Evolutionary conservation across 2,329 filamentous ascomycete species (phyloP).

Genomic region (Fusarium circinatum): DNA sequence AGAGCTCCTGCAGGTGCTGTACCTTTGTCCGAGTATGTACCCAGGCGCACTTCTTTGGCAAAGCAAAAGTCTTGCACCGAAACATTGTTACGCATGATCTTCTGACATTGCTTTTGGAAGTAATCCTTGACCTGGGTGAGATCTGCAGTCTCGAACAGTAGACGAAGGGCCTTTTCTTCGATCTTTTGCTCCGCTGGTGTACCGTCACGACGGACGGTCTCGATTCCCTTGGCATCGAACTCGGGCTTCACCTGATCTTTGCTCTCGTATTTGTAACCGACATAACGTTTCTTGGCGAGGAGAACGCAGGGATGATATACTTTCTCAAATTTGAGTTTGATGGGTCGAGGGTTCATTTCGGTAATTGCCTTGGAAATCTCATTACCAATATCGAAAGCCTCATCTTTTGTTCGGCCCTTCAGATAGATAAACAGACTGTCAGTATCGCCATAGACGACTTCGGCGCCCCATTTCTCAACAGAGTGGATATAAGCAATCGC

Average conservation of each 20-base stretch:
- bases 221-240: constrained; percentile 98
- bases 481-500: constrained; percentile 94
- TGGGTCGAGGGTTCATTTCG: constrained; percentile 85
- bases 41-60: constrained; percentile 88
- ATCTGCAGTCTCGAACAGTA: constrained; percentile 90
- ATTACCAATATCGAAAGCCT: constrained; percentile 92
- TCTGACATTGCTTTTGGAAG: constrained; percentile 88
- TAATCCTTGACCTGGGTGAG: constrained; percentile 89
- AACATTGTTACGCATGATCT: constrained; percentile 89
- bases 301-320: constrained; percentile 96
- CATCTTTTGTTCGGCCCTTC: constrained; percentile 83
- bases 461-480: constrained; percentile 86
- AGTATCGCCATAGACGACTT: constrained; percentile 98
- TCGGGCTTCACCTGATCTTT: constrained; percentile 80
- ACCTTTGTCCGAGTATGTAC: constrained; percentile 82
- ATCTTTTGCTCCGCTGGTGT: constrained; percentile 97
- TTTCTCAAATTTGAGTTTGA: constrained; percentile 98
- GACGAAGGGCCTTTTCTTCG: constrained; percentile 88
- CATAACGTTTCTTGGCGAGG: constrained; percentile 96
- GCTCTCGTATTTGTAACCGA: constrained; percentile 95
- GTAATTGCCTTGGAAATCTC: constrained; percentile 92
- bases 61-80: constrained; percentile 97
- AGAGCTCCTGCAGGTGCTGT: constrained; percentile 86
- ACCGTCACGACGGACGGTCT: constrained; percentile 94
- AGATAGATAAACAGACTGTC: constrained; percentile 94